A percentile compares a stretch with the other conserved stretches of the same genome.
Evolutionary conservation across 768 basidiomycete genomes (phyloP).

Genomic region (Termitomyces sp.): DNA sequence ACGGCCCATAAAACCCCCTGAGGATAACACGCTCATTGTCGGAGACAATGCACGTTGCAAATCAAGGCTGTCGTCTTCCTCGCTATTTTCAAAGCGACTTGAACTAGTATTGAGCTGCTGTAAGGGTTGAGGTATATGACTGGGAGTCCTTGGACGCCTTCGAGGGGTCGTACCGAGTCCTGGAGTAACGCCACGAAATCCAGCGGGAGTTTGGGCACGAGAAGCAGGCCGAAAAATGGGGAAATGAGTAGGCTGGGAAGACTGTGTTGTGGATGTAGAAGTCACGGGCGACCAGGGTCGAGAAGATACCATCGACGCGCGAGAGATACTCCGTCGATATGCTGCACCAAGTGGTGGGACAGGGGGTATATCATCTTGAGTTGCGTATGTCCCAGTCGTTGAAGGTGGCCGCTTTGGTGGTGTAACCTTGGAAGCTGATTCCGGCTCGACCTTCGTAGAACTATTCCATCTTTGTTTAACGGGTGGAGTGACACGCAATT

Average conservation of each 20-base stretch:
- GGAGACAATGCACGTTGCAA: conserved; percentile 67
- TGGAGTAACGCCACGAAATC: conserved; percentile 24
- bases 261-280: conserved; percentile 64
- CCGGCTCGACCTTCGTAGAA: conserved; percentile 67
- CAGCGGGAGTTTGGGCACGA: conserved; percentile 55
- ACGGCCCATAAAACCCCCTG: conserved; percentile 32
- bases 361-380: conserved; percentile 32
- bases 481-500: conserved; percentile 20
- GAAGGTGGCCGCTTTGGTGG: conserved; percentile 50
- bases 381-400: conserved; percentile 32
- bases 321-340: conserved; percentile 61
- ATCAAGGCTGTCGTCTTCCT: conserved; percentile 33
- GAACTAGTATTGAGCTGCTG: conserved; percentile 31
- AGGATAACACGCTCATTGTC: conserved; percentile 38
- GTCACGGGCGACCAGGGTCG: conserved; percentile 77
- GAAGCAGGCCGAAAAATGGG: conserved; percentile 44
- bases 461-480: conserved; percentile 68
- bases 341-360: conserved; percentile 43
- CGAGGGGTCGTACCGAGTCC: conserved; percentile 45
- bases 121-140: conserved; percentile 66
- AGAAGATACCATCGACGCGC: conserved; percentile 72
- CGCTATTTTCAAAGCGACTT: conserved; percentile 10
- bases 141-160: conserved; percentile 74
- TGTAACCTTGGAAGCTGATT: conserved; percentile 42
- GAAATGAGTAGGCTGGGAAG: conserved; percentile 36